phyloP scores from a whole-genome alignment of 371 early-diverging fungal genomes.

The Catenaria anguillulae region DNA sequence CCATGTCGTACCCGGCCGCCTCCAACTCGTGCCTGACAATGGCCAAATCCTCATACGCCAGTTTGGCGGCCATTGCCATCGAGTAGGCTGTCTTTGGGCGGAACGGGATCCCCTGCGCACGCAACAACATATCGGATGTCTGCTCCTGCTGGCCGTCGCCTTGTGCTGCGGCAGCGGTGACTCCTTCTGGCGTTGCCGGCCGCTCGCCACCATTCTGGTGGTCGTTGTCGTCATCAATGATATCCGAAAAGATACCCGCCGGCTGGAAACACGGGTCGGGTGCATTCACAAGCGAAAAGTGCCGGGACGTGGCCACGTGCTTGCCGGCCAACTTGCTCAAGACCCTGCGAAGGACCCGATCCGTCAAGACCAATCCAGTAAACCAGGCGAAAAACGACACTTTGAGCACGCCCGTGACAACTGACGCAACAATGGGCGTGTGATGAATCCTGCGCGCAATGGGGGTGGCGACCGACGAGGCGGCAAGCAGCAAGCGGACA shows the following conservation, averaged over 20 bases:
- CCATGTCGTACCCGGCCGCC: constrained; percentile 3
- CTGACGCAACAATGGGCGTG: neutral
- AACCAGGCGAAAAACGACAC: neutral
- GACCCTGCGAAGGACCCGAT: neutral
- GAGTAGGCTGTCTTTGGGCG: constrained; percentile 5
- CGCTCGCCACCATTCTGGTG: no score
- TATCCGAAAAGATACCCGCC: neutral
- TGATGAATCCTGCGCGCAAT: neutral
- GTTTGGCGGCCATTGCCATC: neutral
- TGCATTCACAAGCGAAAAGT: neutral
- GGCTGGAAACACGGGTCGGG: constrained; percentile 1
- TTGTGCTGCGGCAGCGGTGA: no score
- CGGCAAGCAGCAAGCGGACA: neutral
- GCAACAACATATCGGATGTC: neutral
- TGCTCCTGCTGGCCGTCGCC: neutral
- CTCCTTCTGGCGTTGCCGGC: neutral
- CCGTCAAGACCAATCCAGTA: neutral
- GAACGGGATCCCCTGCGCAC: neutral
- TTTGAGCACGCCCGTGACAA: neutral
- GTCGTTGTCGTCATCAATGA: neutral
- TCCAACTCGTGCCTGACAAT: constrained; percentile 1
- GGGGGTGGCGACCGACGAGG: neutral
- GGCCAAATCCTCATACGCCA: constrained; percentile 1
- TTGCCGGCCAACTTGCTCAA: neutral
- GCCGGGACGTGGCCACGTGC: neutral